phyloP scores from a whole-genome alignment of 352 stramenopile genomes.

The Sclerospora graminicola region DNA sequence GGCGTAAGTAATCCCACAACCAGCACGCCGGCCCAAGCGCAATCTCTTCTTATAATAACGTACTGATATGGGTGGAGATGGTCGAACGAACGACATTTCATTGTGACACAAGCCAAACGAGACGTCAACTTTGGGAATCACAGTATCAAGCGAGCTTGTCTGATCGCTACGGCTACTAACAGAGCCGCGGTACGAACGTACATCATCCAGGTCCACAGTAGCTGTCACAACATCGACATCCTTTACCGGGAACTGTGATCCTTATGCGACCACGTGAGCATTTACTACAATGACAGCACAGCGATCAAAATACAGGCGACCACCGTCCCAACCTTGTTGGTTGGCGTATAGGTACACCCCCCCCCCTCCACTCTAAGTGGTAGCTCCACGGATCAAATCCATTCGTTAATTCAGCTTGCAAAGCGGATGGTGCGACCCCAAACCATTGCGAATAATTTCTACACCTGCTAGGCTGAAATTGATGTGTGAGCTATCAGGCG shows the following conservation, averaged over 20 bases:
- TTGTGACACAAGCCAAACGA: slow-evolving; percentile 73
- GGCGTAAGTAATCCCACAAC: slow-evolving; percentile 98
- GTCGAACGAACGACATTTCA: slow-evolving; percentile 25
- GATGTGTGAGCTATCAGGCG: slow-evolving; percentile 92
- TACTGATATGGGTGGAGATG: slow-evolving; percentile 38
- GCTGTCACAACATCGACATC: slow-evolving; percentile 96
- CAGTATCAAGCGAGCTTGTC: slow-evolving; percentile 62
- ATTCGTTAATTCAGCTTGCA: slow-evolving; percentile 90
- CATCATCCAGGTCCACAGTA: slow-evolving; percentile 97
- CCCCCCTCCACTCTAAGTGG: slow-evolving; percentile 93
- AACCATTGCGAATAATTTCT: slow-evolving; percentile 97
- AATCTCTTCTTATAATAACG: slow-evolving; percentile 95
- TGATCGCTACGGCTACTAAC: slow-evolving; percentile 93
- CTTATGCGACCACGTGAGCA: slow-evolving; percentile 92
- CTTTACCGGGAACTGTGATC: slow-evolving; percentile 92
- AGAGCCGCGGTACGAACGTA: slow-evolving; percentile 91
- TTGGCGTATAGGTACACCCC: slow-evolving; percentile 99
- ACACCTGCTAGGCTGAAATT: slow-evolving; percentile 88
- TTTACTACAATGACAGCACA: slow-evolving; percentile 97
- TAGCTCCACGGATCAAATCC: slow-evolving; percentile 86
- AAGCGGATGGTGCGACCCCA: slow-evolving; percentile 95
- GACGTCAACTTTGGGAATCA: slow-evolving; percentile 66
- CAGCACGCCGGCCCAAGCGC: slow-evolving; percentile 95
- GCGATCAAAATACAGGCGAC: slow-evolving; percentile 95
- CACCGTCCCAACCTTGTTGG: slow-evolving; percentile 95